Conservation (phyloP, 495 filamentous ascomycete species). For the Cudoniella acicularis region DNA sequence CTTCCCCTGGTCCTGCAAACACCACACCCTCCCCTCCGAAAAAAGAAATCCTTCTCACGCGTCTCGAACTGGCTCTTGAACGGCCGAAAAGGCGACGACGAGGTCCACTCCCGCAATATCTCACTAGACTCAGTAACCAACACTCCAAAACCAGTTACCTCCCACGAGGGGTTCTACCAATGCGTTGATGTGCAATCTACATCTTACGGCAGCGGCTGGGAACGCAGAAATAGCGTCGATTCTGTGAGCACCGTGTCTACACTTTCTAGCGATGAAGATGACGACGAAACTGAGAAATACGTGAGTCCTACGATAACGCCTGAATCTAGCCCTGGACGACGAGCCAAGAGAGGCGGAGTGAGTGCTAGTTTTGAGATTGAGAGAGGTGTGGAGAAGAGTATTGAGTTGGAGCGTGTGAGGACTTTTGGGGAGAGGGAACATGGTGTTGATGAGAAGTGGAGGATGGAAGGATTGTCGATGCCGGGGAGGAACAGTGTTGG, state of each 20-base stretch:
- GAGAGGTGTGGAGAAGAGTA: constrained; percentile 27
- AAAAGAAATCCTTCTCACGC: constrained; percentile 55
- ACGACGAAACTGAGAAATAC: background rate
- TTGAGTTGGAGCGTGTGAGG: constrained; percentile 24
- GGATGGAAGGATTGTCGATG: background rate
- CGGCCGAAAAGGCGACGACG: constrained; percentile 17
- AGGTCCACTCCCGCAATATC: constrained; percentile 32
- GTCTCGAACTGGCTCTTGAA: constrained; percentile 56
- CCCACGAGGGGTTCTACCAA: constrained; percentile 51
- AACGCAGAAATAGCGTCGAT: constrained; percentile 29
- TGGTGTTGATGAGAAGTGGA: constrained; percentile 4
- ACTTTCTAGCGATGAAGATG: constrained; percentile 12
- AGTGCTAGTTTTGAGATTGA: constrained; percentile 24
- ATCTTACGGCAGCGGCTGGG: background rate
- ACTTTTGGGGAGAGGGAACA: constrained; percentile 29
- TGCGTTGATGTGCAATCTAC: constrained; percentile 34
- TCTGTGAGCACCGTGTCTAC: constrained; percentile 38
- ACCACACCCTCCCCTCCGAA: constrained; percentile 35
- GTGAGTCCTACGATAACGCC: constrained; percentile 25
- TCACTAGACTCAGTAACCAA: constrained; percentile 45
- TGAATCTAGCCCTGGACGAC: constrained; percentile 12
- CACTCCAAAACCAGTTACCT: constrained; percentile 40
- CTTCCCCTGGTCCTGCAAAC: constrained; percentile 45
- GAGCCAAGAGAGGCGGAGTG: constrained; percentile 33
- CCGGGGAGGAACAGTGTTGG: constrained; percentile 40